Base-by-base conservation (phyloP, 2,329 filamentous ascomycete species). In the Aureobasidium sp. region DNA sequence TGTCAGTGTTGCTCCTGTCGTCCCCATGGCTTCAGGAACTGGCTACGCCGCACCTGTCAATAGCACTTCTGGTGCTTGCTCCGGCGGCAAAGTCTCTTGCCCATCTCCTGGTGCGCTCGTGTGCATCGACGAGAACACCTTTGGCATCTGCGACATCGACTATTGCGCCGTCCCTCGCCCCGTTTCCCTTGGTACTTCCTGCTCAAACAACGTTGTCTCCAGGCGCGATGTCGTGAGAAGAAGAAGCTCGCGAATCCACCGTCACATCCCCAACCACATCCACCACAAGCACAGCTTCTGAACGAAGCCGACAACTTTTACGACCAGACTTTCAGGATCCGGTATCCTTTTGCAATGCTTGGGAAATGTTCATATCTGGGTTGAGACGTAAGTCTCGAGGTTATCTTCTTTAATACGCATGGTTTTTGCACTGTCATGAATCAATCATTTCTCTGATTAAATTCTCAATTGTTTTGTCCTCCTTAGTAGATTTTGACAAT, bases 61-160 rank as follows among this genome's bases (percentile, higher is more conserved):
- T 48, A 60, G 19, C 33, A 60, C 53, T n/a, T 39, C 45, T 35
- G 60, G 64, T 31, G 17, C 56, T 52, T 71, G 70, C 64, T 39
- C 63, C 2, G 47, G 48, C 29, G 66, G 67, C 63, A 62, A 67
- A 50, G 67, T 70, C 24, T 66, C 75, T 40, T 79, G 77, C 72
- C 68, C 70, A 15, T 71, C 66, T 40, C 71, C 76, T 9, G 77
- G 77, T 22, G 69, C 67, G 29, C 66, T 80, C 49, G 70, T 79
- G 61, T 80, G 78, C 70, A 75, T 78, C 39, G 75, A 75, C 56
- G 65, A 61, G 53, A 70, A 65, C 42, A 70, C 74, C 29, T 80
- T 76, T 61, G 78, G 77, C 35, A 69, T 79, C 39, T 79, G 77
- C 73, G 71, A 78, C 70, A 69, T 66, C 33, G 66, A 72, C 57